phyloP scores from a whole-genome alignment of 129 eudicot genomes.

The Flaveria brownii region DNA sequence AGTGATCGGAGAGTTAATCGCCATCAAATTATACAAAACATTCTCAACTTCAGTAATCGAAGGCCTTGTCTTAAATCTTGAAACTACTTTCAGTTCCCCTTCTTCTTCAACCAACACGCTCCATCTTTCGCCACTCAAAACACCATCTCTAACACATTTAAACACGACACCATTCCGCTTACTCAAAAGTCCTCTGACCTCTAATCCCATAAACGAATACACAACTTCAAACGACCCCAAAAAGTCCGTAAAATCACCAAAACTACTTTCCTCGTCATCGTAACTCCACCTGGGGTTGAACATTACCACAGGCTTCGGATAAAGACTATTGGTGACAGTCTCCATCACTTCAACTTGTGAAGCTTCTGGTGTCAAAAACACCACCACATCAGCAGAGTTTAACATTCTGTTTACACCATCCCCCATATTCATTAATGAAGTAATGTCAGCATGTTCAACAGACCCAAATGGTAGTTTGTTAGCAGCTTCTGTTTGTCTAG shows the following conservation, averaged over 20 bases:
- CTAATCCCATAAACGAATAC: slow-evolving; percentile 88
- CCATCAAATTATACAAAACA: slow-evolving; percentile 87
- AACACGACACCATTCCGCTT: slow-evolving; percentile 79
- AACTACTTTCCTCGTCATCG: slow-evolving; percentile 62
- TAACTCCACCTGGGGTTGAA: slow-evolving; percentile 79
- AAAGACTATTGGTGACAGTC: slow-evolving; percentile 44
- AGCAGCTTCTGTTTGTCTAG: slow-evolving; percentile 46
- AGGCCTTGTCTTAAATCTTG: slow-evolving; percentile 64
- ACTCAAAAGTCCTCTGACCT: slow-evolving; percentile 79
- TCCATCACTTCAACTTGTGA: slow-evolving; percentile 56
- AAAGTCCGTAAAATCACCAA: slow-evolving; percentile 60
- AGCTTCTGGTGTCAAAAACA: slow-evolving; percentile 76
- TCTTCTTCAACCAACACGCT: slow-evolving; percentile 77
- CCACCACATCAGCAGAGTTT: slow-evolving; percentile 67
- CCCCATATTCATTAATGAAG: slow-evolving; percentile 28
- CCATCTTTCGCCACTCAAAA: slow-evolving; percentile 80
- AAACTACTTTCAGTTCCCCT: slow-evolving; percentile 57
- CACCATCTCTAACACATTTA: slow-evolving; percentile 69
- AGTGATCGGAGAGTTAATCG: slow-evolving; percentile 78
- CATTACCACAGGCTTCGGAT: slow-evolving; percentile 67
- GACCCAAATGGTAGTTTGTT: slow-evolving; percentile 30
- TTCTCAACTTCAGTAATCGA: slow-evolving; percentile 79
- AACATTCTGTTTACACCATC: slow-evolving; percentile 38
- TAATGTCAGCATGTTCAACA: slow-evolving; percentile 50
- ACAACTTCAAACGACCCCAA: slow-evolving; percentile 83